Evolutionary conservation across 495 filamentous ascomycete species (phyloP).

Genomic region (Neohortaea acidophila): DNA sequence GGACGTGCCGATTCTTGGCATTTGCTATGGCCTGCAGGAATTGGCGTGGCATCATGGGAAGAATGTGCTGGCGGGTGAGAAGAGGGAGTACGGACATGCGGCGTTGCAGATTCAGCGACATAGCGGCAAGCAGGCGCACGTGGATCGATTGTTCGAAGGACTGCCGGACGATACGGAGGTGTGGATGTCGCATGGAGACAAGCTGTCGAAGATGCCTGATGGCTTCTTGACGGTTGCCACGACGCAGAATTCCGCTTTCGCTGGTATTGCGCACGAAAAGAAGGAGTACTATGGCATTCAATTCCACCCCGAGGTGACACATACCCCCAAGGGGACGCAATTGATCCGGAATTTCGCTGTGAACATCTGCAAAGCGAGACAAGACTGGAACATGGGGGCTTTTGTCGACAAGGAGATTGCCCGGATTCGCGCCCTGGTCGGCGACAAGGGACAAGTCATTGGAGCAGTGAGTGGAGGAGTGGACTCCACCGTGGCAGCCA

Average conservation of each 20-base stretch:
- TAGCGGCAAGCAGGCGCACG: constrained; percentile 36
- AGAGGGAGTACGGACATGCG: constrained; percentile 60
- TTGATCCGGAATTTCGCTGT: constrained; percentile 70
- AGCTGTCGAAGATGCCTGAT: constrained; percentile 55
- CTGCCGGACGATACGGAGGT: constrained; percentile 51
- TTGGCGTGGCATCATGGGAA: constrained; percentile 58
- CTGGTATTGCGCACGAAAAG: constrained; percentile 60
- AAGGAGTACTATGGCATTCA: constrained; percentile 65
- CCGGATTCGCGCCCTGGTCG: constrained; percentile 62
- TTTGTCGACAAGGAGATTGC: constrained; percentile 67
- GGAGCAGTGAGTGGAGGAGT: constrained; percentile 83
- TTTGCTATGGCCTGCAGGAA: constrained; percentile 73
- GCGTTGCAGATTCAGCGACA: constrained; percentile 37
- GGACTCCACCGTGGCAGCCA: constrained; percentile 79
- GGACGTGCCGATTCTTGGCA: constrained; percentile 59
- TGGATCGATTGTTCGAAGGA: constrained; percentile 57
- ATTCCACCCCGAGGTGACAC: constrained; percentile 77
- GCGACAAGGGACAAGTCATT: constrained; percentile 64
- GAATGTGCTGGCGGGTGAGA: constrained; percentile 58
- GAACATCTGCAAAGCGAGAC: constrained; percentile 54
- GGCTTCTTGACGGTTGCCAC: constrained; percentile 58
- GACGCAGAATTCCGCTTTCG: constrained; percentile 60
- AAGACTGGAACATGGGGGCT: constrained; percentile 68
- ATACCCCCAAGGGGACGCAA: constrained; percentile 46
- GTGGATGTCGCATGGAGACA: constrained; percentile 84